These are phyloP conservation scores for Metschnikowia continentalis DNA, from an alignment of 805 yeast genomes.

Conservation along the genomic window DNA sequence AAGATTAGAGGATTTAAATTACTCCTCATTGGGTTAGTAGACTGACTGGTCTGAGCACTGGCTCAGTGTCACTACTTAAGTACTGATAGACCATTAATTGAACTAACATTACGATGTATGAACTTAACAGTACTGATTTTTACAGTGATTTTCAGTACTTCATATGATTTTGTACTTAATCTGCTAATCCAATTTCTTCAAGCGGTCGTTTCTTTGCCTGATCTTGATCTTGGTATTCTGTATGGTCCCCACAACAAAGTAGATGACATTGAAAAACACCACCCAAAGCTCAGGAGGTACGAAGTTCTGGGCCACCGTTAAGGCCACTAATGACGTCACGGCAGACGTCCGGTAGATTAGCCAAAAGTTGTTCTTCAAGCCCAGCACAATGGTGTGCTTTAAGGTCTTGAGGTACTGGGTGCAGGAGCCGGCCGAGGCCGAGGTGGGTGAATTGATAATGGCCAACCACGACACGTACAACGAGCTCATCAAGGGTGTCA, in stretches of 20 bases:
- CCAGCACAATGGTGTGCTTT: slow-evolving; percentile 20
- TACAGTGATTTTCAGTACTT: no score
- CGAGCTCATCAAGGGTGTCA: slow-evolving; percentile 51
- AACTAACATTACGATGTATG: no score
- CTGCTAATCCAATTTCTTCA: slow-evolving; percentile 6
- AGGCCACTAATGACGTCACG: slow-evolving; percentile 48
- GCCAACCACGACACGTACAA: slow-evolving; percentile 51
- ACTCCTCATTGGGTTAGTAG: no score
- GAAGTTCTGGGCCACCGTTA: slow-evolving; percentile 54
- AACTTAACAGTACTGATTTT: no score
- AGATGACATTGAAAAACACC: slow-evolving; percentile 54
- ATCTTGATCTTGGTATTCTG: slow-evolving; percentile 55
- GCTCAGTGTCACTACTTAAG: no score
- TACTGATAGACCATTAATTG: no score
- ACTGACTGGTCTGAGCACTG: no score
- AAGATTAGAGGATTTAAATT: no score
- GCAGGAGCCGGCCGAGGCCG: slow-evolving; percentile 5
- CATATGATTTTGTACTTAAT: no score
- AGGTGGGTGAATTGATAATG: slow-evolving; percentile 40
- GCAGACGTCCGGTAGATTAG: slow-evolving; percentile 50
- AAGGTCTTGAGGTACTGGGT: slow-evolving; percentile 19
- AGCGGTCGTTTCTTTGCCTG: slow-evolving; percentile 13
- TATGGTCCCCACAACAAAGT: slow-evolving; percentile 56
- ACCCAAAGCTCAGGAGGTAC: slow-evolving; percentile 61
- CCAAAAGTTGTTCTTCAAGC: slow-evolving; percentile 41